Percentiles rank a stretch among this genome's conserved stretches.
Conservation (phyloP, 129 eudicot species). For the Flaveria trinervia region DNA sequence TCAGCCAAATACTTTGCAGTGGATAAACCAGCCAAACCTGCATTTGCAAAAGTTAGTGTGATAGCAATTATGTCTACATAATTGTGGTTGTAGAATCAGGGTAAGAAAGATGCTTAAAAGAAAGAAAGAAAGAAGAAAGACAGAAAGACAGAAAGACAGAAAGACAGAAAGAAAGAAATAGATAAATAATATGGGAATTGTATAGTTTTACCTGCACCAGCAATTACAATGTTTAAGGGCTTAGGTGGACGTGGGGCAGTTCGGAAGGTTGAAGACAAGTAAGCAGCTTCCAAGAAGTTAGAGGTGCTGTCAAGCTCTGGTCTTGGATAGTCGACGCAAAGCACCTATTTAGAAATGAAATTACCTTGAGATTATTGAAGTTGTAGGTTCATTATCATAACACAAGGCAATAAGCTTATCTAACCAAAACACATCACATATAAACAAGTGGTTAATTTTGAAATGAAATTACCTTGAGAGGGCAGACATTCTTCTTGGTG, state of each 20-base stretch:
- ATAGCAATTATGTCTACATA: background rate
- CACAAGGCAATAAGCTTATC: no score
- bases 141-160: no score
- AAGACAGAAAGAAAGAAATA: no score
- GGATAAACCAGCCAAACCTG: slow-evolving; percentile 95
- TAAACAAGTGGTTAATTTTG: no score
- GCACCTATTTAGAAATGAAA: slow-evolving; percentile 58
- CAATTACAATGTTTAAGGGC: slow-evolving; percentile 79
- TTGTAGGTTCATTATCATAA: no score
- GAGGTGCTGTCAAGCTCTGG: slow-evolving; percentile 89
- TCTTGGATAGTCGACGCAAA: slow-evolving; percentile 91
- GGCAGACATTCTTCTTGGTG: slow-evolving; percentile 36
- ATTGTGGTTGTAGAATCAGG: background rate
- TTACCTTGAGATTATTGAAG: background rate
- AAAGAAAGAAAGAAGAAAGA: no score
- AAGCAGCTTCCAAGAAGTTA: slow-evolving; percentile 89
- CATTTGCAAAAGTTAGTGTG: background rate
- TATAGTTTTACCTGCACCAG: slow-evolving; percentile 80
- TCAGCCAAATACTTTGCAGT: slow-evolving; percentile 97
- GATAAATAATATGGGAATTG: background rate
- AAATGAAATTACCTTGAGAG: slow-evolving; percentile 50
- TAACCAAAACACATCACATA: no score
- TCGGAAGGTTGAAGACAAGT: slow-evolving; percentile 72
- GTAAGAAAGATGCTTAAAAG: no score
- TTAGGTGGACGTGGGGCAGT: slow-evolving; percentile 67